Evolutionary conservation across 768 basidiomycete species (phyloP), one percentile per base, ranked within the genome.

Genomic region (Kwoniella sp.): DNA sequence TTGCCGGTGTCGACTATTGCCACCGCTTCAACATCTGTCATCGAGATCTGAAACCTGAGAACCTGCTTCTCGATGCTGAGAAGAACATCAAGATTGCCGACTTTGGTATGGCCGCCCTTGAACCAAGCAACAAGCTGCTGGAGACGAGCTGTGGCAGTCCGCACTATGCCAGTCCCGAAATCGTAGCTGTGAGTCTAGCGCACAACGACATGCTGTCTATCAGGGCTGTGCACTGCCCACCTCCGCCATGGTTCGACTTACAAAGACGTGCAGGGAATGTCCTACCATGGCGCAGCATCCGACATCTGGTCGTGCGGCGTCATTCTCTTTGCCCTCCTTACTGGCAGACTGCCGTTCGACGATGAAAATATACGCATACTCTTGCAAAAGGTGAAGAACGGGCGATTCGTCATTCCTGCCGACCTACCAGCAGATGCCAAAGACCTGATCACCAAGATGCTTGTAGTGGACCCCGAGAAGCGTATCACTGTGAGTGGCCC

Each of bases 301-400:
- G 92, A 95, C 73, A 88, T 96, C 65, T 96, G 91, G 91, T 92
- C 89, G 62, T 90, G 90, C 56, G 92, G 92, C 20, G 88, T 96
- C 38, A 90, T 93, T 61, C 82, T 95, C 42, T 95, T 82, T 73
- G 88, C 90, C 26, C 81, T 96, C 40, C 80, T 95, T 33, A 88
- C 89, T 26, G 90, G 92, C 10, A 78, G 87, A 48, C 84, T 96
- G 17, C 92, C 92, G 5, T 96, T 95, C 66, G 92, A 95, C 67
- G 89, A 95, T 78, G 86, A 87, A 76, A 85, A 91, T 43, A 75
- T 77, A 40, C 62, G 74, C 15, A 61, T 76, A 3, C 80, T 96
- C 31, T 79, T 98, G 20, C 76, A 80, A 41, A 93, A 93, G 73
- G 92, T 98, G 71, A 89, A 88, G 73, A 76, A 78, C 27, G 92